Conservation (phyloP, 179 eudicot genomes). For the Actinidia arguta region DNA sequence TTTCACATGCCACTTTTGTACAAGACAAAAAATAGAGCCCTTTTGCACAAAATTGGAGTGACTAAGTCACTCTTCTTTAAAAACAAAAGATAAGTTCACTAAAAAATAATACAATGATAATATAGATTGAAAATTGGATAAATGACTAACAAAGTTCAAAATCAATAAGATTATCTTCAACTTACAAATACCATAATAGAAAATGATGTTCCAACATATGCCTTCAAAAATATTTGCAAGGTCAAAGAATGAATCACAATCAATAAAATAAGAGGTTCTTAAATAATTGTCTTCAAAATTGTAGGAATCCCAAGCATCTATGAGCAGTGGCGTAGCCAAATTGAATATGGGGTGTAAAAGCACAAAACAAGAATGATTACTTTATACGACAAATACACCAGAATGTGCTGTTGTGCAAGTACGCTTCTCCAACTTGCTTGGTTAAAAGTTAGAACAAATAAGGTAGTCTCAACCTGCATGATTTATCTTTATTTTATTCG, state of each 20-base stretch:
- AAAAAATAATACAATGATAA: neutral
- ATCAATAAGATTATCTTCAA: neutral
- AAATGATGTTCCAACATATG: neutral
- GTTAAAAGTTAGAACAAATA: neutral
- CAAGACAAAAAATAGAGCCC: neutral
- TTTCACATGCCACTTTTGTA: too few species aligned
- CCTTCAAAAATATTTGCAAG: neutral
- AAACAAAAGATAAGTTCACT: neutral
- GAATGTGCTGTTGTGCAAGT: neutral
- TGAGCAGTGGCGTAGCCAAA: neutral
- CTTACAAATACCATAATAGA: neutral
- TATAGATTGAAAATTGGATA: neutral
- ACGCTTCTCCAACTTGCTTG: neutral
- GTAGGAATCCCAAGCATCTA: neutral
- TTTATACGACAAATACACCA: neutral
- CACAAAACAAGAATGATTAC: neutral
- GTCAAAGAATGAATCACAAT: neutral
- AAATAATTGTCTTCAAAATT: slow-evolving; percentile 4
- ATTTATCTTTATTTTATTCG: neutral
- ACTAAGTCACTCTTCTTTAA: neutral
- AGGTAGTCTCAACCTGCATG: neutral
- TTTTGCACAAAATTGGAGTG: neutral
- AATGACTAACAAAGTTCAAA: neutral
- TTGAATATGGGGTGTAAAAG: neutral
- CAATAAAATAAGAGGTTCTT: neutral